Percentiles rank a stretch among this genome's conserved stretches.
Evolutionary conservation across 768 basidiomycete genomes (phyloP).

Genomic region (Filobasidium wieringae): DNA sequence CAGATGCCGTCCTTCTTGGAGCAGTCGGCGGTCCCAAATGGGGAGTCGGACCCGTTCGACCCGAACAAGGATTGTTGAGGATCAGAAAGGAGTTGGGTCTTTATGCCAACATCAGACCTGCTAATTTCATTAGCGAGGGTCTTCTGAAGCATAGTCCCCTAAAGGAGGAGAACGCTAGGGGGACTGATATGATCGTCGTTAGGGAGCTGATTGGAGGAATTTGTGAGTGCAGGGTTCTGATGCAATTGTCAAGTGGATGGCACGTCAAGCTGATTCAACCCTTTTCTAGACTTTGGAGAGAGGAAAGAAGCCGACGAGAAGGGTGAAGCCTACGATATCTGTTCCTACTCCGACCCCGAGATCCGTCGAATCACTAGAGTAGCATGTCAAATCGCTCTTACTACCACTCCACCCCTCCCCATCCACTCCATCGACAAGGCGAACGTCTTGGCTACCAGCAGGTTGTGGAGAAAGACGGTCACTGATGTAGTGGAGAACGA

Average conservation of each 20-base stretch:
- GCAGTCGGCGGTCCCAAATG: slow-evolving; percentile 99
- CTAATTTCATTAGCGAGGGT: slow-evolving; percentile 84
- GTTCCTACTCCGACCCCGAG: slow-evolving; percentile 82
- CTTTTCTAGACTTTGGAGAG: slow-evolving; percentile 61
- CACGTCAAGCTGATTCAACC: neutral
- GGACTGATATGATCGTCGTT: slow-evolving; percentile 76
- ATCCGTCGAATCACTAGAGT: slow-evolving; percentile 91
- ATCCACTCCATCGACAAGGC: slow-evolving; percentile 97
- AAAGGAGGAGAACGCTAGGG: slow-evolving; percentile 65
- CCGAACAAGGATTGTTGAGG: slow-evolving; percentile 76
- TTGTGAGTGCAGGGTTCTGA: slow-evolving; percentile 39
- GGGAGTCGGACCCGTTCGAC: slow-evolving; percentile 83
- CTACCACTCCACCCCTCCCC: slow-evolving; percentile 66
- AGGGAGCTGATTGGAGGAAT: slow-evolving; percentile 92
- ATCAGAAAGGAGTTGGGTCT: slow-evolving; percentile 87
- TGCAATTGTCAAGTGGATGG: no score
- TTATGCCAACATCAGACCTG: slow-evolving; percentile 96
- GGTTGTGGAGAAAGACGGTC: slow-evolving; percentile 89
- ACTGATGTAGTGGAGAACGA: slow-evolving; percentile 70
- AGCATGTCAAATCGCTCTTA: slow-evolving; percentile 80
- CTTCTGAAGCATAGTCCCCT: slow-evolving; percentile 80
- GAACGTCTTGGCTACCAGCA: slow-evolving; percentile 87
- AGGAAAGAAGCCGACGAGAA: slow-evolving; percentile 72
- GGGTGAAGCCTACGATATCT: slow-evolving; percentile 73
- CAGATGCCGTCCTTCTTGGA: slow-evolving; percentile 93